Conservation (phyloP, 805 yeast species). For the Starmera dryadoides region DNA sequence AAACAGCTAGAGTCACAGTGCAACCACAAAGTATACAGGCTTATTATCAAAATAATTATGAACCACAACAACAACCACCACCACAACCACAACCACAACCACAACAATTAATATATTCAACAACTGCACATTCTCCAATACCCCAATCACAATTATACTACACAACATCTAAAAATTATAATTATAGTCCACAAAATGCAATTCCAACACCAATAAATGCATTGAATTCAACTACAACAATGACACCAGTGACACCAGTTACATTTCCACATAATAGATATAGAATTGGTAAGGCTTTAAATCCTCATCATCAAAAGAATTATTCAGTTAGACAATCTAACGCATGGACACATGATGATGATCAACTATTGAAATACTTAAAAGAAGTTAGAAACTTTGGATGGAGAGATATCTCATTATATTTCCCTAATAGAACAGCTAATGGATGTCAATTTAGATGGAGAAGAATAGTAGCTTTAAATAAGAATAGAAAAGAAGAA, state of each 20-base stretch:
- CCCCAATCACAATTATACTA: background rate
- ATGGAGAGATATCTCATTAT: slow-evolving; percentile 68
- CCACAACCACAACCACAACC: no score
- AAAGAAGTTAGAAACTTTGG: slow-evolving; percentile 66
- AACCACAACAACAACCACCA: no score
- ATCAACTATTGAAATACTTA: slow-evolving; percentile 47
- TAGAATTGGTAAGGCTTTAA: slow-evolving; percentile 12
- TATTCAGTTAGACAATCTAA: slow-evolving; percentile 14
- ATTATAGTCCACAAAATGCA: background rate
- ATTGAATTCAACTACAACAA: background rate
- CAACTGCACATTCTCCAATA: background rate
- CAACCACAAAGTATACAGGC: no score
- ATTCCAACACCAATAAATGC: background rate
- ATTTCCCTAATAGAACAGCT: slow-evolving; percentile 63
- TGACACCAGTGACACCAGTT: background rate
- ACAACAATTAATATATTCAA: no score
- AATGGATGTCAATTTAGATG: slow-evolving; percentile 75
- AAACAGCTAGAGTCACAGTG: no score
- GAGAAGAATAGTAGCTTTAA: slow-evolving; percentile 38
- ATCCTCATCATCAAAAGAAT: no score
- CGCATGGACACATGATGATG: slow-evolving; percentile 65
- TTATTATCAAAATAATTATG: no score
- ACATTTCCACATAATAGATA: slow-evolving; percentile 3
- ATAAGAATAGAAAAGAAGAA: slow-evolving; percentile 2
- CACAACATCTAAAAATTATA: background rate